Evolutionary conservation across 208 protist species (phyloP), one percentile per base, ranked within the genome.

Genomic region (Trypanosoma congolense): DNA sequence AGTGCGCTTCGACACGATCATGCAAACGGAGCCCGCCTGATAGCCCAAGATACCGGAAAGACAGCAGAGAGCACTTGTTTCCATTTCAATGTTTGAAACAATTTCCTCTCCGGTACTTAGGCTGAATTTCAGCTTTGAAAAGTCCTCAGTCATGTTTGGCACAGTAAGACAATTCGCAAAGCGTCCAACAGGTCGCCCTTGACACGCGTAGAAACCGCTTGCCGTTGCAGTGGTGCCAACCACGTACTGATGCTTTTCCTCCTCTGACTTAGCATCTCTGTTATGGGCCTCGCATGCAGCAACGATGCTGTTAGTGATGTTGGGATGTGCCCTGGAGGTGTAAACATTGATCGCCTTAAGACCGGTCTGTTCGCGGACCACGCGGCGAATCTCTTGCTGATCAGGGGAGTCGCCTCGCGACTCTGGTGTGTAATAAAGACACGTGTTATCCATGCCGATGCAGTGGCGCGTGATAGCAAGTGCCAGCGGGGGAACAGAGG

Each of bases 371-470:
- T 60, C 62, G 50, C 68, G 61, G 35, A 48, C 28, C 40, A 68
- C 46, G 12, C 54, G 65, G 18, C 67, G 50, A 26, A 90, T 63
- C 62, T 70, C 65, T 52, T 77, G 36, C 54, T 78, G 60, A 42
- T 80, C 73, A 16, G 38, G 31, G 9, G 50, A 70, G 45, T 54
- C n/a, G 54, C 50, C 60, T 31, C 70, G 42, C 54, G 31, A 47
- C 4, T 57, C 45, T 4, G 67, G 52, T 21, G 66, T 54, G 67
- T 90, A 90, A 66, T 82, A 90, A 38, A 84, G 78, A 38, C 75
- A 76, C 8, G 82, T 90, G 73, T 90, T 90, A 73, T 90, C 82
- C 75, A 87, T 81, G 38, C 79, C 79, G 12, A 90, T 68, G 18
- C 50, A 70, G 51, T 82, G 65, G 46, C 68, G 68, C 22, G 80